Percentiles rank a stretch among this genome's conserved stretches.
phyloP scores from a whole-genome alignment of 2,329 filamentous ascomycete species.

The Leptodontidium sp. region DNA sequence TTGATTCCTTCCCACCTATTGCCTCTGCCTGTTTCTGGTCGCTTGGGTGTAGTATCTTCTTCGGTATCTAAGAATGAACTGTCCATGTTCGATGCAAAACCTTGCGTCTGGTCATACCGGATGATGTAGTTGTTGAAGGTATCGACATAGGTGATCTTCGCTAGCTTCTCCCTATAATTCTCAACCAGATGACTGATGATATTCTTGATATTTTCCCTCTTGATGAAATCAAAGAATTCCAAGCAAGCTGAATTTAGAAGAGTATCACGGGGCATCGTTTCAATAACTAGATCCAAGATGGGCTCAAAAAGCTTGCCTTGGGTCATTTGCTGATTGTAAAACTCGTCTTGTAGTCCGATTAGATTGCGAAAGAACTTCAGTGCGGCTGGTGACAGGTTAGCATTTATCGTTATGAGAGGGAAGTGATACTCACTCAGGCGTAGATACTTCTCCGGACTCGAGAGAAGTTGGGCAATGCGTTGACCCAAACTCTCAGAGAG shows the following conservation, averaged over 20 bases:
- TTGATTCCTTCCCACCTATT: slow-evolving; percentile 75
- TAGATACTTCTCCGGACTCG: slow-evolving; percentile 87
- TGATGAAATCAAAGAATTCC: slow-evolving; percentile 92
- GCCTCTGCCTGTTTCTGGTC: slow-evolving; percentile 60
- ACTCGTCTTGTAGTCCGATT: slow-evolving; percentile 86
- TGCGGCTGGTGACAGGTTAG: slow-evolving; percentile 64
- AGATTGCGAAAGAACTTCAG: slow-evolving; percentile 94
- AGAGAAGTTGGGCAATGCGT: slow-evolving; percentile 83
- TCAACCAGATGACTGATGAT: slow-evolving; percentile 86
- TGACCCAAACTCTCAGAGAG: slow-evolving; percentile 79
- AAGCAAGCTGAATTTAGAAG: slow-evolving; percentile 92
- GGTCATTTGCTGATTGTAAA: slow-evolving; percentile 86
- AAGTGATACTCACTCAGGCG: slow-evolving; percentile 75
- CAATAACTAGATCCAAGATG: slow-evolving; percentile 82
- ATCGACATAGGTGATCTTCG: slow-evolving; percentile 80
- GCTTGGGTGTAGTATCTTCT: slow-evolving; percentile 60
- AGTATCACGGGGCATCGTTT: slow-evolving; percentile 91
- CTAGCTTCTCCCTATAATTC: slow-evolving; percentile 80
- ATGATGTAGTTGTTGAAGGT: slow-evolving; percentile 81
- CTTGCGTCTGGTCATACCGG: slow-evolving; percentile 81
- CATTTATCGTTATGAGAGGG: slow-evolving; percentile 12
- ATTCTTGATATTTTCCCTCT: slow-evolving; percentile 80
- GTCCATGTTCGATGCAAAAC: slow-evolving; percentile 70
- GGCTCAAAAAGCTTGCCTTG: slow-evolving; percentile 84
- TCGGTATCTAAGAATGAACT: slow-evolving; percentile 74